Evolutionary conservation across 768 basidiomycete genomes (phyloP), one percentile per base, ranked within the genome.

Genomic region (Kockovaella imperatae): DNA sequence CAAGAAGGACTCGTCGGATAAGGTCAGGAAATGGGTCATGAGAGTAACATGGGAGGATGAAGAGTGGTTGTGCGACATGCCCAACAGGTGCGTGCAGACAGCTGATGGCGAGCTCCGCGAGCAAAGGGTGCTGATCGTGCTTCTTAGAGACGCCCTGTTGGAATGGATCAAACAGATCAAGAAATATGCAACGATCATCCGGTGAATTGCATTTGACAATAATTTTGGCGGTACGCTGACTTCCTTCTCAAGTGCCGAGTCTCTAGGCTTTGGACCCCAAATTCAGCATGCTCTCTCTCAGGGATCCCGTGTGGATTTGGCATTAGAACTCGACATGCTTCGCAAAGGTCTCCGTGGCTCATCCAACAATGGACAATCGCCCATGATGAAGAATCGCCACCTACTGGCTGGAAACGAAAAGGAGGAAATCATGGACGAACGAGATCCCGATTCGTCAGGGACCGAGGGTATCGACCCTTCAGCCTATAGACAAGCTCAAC

Each of bases 121-220:
- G 31, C 20, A 5, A 18, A 36, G n/a, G n/a, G 5, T 25, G 38
- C 23, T 41, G 40, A 46, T 47, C 18, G 20, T 20, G 6, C 13
- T n/a, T 32, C n/a, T 13, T 29, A 56, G 54, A 3, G 50, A 56
- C 25, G 47, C 53, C 21, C 32, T 50, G 10, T 47, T 48, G 24
- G 56, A 57, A 17, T 57, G 56, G 56, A 57, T 57, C 26, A 41
- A 45, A 25, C 56, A 57, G 48, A 49, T 57, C 35, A 49, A 53
- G 28, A 31, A 25, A 20, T 47, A 42, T 14, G 49, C 47, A 45
- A 24, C 35, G n/a, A 45, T 49, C 17, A 45, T 56, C 24, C 49
- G 47, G 53, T 55, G 23, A 39, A 49, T 38, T 28, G 18, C 35
- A 31, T 4, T 29, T 1, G 14, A 2, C 18, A 8, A 10, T 38